Evolutionary conservation across 75 land plant genomes (phyloP).

Genomic region (Chamaecyparis obtusa): DNA sequence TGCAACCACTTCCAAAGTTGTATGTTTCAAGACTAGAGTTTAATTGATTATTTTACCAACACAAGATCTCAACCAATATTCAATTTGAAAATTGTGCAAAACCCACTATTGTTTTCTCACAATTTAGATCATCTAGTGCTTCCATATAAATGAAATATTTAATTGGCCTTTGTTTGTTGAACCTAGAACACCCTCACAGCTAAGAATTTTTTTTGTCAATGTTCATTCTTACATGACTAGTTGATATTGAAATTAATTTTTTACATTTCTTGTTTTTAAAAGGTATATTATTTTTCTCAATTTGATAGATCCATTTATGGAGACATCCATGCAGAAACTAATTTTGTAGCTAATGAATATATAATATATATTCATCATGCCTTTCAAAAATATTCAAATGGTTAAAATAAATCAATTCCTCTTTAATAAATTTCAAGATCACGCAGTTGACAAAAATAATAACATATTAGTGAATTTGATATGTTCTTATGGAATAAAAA

Average conservation of each 20-base stretch:
- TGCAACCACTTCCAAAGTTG: not conserved
- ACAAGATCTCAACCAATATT: not conserved
- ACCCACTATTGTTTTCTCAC: not conserved
- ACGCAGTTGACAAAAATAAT: not conserved
- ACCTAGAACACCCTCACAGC: not conserved
- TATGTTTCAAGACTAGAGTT: not conserved
- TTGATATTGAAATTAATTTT: not conserved
- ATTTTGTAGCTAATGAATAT: not conserved
- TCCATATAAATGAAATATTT: not conserved
- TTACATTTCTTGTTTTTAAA: not conserved
- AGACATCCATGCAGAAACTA: not conserved
- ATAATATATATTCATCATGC: not conserved
- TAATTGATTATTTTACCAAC: not conserved
- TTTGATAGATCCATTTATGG: not conserved
- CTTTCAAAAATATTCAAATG: not conserved
- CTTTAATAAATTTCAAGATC: not conserved
- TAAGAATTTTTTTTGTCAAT: not conserved
- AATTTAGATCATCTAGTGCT: not conserved
- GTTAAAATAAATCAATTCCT: not conserved
- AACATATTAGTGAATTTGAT: not conserved
- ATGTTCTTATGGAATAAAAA: not conserved
- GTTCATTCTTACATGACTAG: not conserved
- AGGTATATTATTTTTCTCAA: not conserved
- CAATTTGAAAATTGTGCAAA: not conserved
- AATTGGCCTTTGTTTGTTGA: not conserved